Percentiles rank a stretch among this genome's conserved stretches.
These are phyloP conservation scores for Beta lomatogona DNA, from an alignment of 179 eudicot species.

Conservation along the genomic window DNA sequence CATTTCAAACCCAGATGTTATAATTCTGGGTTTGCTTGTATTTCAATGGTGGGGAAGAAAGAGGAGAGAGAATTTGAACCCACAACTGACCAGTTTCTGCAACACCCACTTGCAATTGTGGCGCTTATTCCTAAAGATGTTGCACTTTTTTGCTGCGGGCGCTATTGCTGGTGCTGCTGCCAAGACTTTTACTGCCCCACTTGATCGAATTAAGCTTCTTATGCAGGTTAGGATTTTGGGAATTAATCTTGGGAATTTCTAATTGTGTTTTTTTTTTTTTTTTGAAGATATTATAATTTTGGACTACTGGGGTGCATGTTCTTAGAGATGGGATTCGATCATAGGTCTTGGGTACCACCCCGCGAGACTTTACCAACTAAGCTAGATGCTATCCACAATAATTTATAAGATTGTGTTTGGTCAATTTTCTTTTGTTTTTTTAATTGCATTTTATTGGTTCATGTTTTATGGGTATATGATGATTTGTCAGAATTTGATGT, in stretches of 20 bases:
- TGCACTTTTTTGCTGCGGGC: constrained; percentile 73
- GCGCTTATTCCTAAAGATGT: constrained; percentile 71
- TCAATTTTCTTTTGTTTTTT: background rate
- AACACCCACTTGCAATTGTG: constrained; percentile 63
- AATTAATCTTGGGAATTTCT: background rate
- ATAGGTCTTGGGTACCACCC: no score
- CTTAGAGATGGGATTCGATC: no score
- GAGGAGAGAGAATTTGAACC: constrained; percentile 55
- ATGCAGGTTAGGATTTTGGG: constrained; percentile 57
- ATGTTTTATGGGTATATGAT: constrained; percentile 12
- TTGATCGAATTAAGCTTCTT: constrained; percentile 83
- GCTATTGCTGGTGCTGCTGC: constrained; percentile 82
- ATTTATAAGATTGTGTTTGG: background rate
- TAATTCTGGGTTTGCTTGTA: constrained; percentile 45
- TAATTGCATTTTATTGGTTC: background rate
- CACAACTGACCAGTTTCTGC: constrained; percentile 46
- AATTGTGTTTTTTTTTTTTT: background rate
- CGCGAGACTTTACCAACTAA: no score
- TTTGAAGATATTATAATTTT: background rate
- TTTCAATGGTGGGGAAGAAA: constrained; percentile 42
- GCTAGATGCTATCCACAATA: no score
- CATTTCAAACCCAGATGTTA: constrained; percentile 31
- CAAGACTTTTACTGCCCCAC: constrained; percentile 78
- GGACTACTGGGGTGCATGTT: background rate
- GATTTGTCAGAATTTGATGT: background rate